These are phyloP conservation scores for Xylariaceae sp. DNA, from an alignment of 2,329 filamentous ascomycete species.

Conservation along the genomic window DNA sequence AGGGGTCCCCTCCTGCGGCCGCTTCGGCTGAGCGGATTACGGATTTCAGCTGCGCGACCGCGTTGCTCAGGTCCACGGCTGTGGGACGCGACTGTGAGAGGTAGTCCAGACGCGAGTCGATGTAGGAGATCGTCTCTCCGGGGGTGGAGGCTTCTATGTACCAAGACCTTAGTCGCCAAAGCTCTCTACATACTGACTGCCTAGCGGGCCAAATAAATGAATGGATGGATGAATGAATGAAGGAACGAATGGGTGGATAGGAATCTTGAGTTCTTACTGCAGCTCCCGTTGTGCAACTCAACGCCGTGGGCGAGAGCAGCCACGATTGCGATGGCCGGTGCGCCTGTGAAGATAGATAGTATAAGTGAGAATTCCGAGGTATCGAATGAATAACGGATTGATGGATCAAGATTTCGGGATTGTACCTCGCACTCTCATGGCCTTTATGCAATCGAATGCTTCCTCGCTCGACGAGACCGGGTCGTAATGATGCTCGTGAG, in stretches of 20 bases:
- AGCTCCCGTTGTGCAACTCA: constrained; percentile 67
- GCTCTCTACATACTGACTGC: neutral
- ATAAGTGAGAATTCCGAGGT: neutral
- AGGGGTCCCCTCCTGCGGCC: constrained; percentile 43
- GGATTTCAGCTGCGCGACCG: constrained; percentile 76
- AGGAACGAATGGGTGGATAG: too few relatives aligned
- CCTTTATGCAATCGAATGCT: constrained; percentile 80
- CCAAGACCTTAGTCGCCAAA: neutral
- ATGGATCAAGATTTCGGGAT: neutral
- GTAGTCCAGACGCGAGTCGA: constrained; percentile 79
- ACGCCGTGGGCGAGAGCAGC: constrained; percentile 86
- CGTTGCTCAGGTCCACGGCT: constrained; percentile 92
- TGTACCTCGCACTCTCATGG: constrained; percentile 72
- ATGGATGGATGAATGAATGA: neutral
- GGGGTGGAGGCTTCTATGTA: constrained; percentile 43
- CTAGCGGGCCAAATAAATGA: neutral
- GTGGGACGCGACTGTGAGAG: constrained; percentile 88
- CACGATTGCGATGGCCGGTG: constrained; percentile 97
- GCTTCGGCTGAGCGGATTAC: constrained; percentile 58
- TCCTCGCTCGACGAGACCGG: constrained; percentile 69
- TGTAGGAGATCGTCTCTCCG: constrained; percentile 67
- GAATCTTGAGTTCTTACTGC: constrained; percentile 43
- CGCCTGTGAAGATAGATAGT: constrained; percentile 50
- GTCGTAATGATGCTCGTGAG: constrained; percentile 80
- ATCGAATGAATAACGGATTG: neutral